Conservation (phyloP, 1,284 basidiomycete species). For the Ustilago nuda region DNA sequence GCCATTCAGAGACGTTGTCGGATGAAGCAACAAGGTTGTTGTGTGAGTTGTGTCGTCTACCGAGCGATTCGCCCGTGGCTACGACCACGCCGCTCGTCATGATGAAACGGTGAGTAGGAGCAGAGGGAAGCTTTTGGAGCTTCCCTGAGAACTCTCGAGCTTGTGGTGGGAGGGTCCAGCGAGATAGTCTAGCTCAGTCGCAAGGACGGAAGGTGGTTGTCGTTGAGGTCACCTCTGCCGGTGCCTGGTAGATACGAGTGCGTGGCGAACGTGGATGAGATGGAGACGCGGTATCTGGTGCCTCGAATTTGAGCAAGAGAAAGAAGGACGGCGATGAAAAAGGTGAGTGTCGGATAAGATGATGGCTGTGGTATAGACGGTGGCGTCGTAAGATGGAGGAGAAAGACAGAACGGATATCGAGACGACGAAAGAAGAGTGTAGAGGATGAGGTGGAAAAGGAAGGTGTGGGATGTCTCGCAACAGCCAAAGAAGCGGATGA, state of each 20-base stretch:
- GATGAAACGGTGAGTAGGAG: constrained; percentile 1
- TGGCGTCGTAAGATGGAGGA: neutral
- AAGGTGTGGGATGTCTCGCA: constrained; percentile 18
- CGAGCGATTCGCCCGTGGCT: constrained; percentile 33
- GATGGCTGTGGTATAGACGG: constrained; percentile 5
- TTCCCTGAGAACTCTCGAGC: constrained; percentile 12
- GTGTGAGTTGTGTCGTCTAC: constrained; percentile 49
- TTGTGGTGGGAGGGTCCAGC: neutral
- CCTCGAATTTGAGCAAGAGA: neutral
- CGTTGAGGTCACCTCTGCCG: constrained; percentile 1
- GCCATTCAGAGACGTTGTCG: constrained; percentile 43
- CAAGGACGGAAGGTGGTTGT: neutral
- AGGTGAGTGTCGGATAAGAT: neutral
- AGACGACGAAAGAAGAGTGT: neutral
- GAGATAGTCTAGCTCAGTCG: constrained; percentile 1
- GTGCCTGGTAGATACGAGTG: neutral
- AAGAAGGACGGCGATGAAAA: neutral
- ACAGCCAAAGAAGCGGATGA: constrained; percentile 5
- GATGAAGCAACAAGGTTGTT: constrained; percentile 37
- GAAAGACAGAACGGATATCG: neutral
- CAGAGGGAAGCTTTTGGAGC: constrained; percentile 17
- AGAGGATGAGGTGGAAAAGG: constrained; percentile 18
- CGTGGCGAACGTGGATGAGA: neutral
- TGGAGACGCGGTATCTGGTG: neutral
- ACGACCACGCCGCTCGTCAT: constrained; percentile 42